Evolutionary conservation across 129 eudicot species (phyloP).

Genomic region (Logfia minima): DNA sequence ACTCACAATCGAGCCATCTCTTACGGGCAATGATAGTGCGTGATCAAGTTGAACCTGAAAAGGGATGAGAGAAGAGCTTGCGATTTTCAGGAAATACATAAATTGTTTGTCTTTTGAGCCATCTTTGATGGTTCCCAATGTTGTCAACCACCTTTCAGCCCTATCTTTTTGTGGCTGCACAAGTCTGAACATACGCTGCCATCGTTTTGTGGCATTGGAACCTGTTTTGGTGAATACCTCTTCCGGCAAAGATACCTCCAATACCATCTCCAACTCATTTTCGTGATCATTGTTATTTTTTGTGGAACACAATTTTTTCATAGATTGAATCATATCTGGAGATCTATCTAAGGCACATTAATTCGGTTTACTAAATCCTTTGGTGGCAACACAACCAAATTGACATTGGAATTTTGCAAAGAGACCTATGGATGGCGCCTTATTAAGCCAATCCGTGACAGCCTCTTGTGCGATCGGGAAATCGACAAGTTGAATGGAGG

Average conservation of each 20-base stretch:
- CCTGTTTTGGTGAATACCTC: slow-evolving; percentile 60
- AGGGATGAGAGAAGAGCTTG: slow-evolving; percentile 69
- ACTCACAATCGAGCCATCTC: slow-evolving; percentile 60
- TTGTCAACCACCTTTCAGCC: slow-evolving; percentile 33
- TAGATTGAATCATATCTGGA: slow-evolving; percentile 30
- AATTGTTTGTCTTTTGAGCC: slow-evolving; percentile 47
- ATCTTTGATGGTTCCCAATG: slow-evolving; percentile 17
- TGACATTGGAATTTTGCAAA: not conserved
- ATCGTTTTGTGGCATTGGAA: slow-evolving; percentile 47
- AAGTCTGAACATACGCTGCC: slow-evolving; percentile 63
- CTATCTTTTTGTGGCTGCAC: slow-evolving; percentile 40
- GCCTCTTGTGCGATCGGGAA: not conserved
- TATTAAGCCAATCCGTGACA: slow-evolving; percentile 1
- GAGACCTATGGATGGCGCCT: not conserved
- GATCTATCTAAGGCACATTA: not conserved
- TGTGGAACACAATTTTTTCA: slow-evolving; percentile 63
- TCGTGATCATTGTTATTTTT: slow-evolving; percentile 42
- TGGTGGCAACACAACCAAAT: not conserved
- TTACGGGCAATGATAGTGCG: slow-evolving; percentile 42
- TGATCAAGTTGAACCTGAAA: slow-evolving; percentile 47
- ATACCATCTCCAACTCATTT: slow-evolving; percentile 70
- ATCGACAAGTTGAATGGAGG: not conserved
- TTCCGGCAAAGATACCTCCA: slow-evolving; percentile 85
- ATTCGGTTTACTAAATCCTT: not conserved
- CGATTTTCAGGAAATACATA: slow-evolving; percentile 59